These are phyloP conservation scores for Elaeis guineensis DNA, from an alignment of 176 grass and related monocot genomes.

Conservation along the genomic window DNA sequence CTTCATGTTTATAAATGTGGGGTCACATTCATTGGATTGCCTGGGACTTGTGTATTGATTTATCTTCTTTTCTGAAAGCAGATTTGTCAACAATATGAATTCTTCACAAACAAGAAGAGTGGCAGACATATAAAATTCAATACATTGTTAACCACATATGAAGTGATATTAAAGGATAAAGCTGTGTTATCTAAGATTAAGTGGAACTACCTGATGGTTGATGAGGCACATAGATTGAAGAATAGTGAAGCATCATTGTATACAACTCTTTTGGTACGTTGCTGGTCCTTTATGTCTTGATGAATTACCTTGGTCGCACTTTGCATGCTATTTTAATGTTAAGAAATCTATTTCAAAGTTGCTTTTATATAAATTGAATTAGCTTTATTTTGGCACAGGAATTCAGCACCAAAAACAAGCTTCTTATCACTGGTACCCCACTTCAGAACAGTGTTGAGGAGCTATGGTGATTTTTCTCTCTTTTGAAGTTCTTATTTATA, in stretches of 20 bases:
- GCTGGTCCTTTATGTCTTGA: too few relatives aligned
- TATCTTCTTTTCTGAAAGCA: conserved; percentile 20
- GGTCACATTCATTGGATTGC: too few relatives aligned
- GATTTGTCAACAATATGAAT: conserved; percentile 82
- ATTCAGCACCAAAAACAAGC: conserved; percentile 97
- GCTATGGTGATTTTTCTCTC: conserved; percentile 55
- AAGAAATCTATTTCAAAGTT: too few relatives aligned
- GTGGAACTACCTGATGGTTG: conserved; percentile 99
- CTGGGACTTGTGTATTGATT: neutral
- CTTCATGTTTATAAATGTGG: too few relatives aligned
- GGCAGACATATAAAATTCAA: conserved; percentile 79
- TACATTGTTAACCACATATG: conserved; percentile 86
- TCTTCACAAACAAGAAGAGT: conserved; percentile 81
- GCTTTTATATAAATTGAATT: too few relatives aligned
- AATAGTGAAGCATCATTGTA: conserved; percentile 98
- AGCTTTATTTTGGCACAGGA: conserved; percentile 31
- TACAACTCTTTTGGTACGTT: conserved; percentile 68
- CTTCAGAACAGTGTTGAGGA: conserved; percentile 99
- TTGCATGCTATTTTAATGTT: too few relatives aligned
- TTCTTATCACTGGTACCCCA: conserved; percentile 96
- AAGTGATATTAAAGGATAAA: conserved; percentile 99
- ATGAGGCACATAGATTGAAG: conserved; percentile 95
- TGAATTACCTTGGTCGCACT: too few relatives aligned
- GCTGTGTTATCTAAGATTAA: conserved; percentile 83
- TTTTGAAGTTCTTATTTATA: conserved; percentile 4